Evolutionary conservation across 2,329 filamentous ascomycete species (phyloP).

Genomic region (Fusarium proliferatum): DNA sequence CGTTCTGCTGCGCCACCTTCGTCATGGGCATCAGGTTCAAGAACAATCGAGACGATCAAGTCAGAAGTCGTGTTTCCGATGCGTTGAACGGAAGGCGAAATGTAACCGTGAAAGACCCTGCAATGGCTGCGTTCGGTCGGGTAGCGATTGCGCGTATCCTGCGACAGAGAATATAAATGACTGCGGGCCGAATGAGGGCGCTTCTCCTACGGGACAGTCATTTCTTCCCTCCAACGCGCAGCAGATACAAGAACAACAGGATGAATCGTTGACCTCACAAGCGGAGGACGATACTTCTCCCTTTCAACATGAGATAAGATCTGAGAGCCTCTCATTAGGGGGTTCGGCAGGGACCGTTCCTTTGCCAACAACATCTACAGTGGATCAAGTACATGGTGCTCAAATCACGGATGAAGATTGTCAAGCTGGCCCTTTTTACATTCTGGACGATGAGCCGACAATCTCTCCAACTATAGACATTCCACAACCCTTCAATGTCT

Average conservation of each 20-base stretch:
- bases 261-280: background rate
- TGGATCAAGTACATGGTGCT: too few species aligned
- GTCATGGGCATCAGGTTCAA: background rate
- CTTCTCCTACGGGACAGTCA: background rate
- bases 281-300: background rate
- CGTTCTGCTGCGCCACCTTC: background rate
- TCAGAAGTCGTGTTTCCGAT: conserved; percentile 8
- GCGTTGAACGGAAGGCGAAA: background rate
- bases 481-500: background rate
- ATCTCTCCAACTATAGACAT: background rate
- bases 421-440: background rate
- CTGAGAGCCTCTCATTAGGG: fast-evolving
- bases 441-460: background rate
- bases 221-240: fast-evolving
- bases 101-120: background rate
- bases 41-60: background rate
- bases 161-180: fast-evolving
- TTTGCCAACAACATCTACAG: background rate
- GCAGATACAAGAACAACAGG: background rate
- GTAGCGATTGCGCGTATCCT: background rate
- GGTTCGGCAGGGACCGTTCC: fast-evolving
- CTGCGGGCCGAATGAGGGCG: fast-evolving
- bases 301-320: background rate
- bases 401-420: background rate
- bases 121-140: background rate